Conservation (phyloP, 1,139 yeast species). For the Taiozyma sp. region DNA sequence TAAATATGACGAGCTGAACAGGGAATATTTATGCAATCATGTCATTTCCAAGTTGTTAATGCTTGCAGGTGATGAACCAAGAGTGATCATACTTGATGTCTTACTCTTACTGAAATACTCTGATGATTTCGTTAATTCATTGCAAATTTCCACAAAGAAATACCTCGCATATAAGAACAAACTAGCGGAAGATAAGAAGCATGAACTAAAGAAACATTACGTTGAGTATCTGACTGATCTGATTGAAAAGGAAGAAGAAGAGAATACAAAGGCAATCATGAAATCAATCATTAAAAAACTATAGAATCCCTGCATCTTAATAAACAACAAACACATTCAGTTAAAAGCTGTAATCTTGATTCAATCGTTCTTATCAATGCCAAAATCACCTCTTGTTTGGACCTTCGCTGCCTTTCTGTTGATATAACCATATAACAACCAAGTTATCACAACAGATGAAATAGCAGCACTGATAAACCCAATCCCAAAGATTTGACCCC, state of each 20-base stretch:
- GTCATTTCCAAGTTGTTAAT: constrained; percentile 47
- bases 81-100: constrained; percentile 51
- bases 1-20: constrained; percentile 62
- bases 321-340: background rate
- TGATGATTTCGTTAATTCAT: constrained; percentile 46
- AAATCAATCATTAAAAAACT: constrained; percentile 30
- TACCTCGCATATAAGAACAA: constrained; percentile 58
- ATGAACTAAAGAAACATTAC: constrained; percentile 40
- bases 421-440: constrained; percentile 39
- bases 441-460: constrained; percentile 31
- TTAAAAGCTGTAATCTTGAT: background rate
- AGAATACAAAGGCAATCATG: constrained; percentile 28
- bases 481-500: constrained; percentile 1
- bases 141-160: constrained; percentile 70
- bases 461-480: constrained; percentile 26
- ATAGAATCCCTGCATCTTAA: constrained; percentile 9
- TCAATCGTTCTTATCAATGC: constrained; percentile 16
- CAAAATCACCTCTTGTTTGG: constrained; percentile 19
- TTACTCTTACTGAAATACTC: constrained; percentile 63
- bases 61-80: constrained; percentile 17
- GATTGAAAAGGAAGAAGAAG: constrained; percentile 30
- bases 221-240: constrained; percentile 38
- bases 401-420: constrained; percentile 28
- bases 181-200: constrained; percentile 30
- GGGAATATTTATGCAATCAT: constrained; percentile 63